Conservation (phyloP, 2,329 filamentous ascomycete genomes). For the Trichoderma sp. region DNA sequence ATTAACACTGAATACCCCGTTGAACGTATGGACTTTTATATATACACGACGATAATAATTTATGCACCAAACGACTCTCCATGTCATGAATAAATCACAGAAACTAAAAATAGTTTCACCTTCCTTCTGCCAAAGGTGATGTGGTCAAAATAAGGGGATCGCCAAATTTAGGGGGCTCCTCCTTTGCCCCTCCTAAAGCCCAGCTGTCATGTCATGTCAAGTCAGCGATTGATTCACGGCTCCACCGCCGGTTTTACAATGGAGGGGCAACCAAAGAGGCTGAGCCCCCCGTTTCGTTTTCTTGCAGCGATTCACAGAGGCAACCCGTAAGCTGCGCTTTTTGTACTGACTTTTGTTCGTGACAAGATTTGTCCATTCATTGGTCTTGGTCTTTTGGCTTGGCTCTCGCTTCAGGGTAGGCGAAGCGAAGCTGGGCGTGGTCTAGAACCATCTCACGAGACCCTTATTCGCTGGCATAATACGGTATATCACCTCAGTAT, state of each 20-base stretch:
- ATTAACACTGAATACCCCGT: background rate
- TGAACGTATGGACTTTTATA: background rate
- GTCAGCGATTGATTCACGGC: background rate
- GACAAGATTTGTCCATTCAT: background rate
- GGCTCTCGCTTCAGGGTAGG: background rate
- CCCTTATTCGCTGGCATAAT: background rate
- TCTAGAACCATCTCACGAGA: background rate
- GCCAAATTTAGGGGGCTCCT: background rate
- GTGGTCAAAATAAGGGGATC: constrained; percentile 2
- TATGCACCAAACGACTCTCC: background rate
- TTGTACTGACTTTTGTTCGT: background rate
- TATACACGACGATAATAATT: background rate
- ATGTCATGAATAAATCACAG: background rate
- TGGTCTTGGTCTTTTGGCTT: background rate
- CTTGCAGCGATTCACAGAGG: constrained; percentile 2
- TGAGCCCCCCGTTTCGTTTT: background rate
- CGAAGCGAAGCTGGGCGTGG: background rate
- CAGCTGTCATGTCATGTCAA: background rate
- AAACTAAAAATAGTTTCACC: background rate
- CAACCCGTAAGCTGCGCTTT: background rate
- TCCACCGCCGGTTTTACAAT: background rate
- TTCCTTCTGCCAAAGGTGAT: background rate
- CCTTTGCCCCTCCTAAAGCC: background rate
- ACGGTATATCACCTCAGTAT: background rate
- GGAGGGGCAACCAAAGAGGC: constrained; percentile 2